phyloP scores from a whole-genome alignment of 805 yeast species.

The Cyberlindnera japonica region DNA sequence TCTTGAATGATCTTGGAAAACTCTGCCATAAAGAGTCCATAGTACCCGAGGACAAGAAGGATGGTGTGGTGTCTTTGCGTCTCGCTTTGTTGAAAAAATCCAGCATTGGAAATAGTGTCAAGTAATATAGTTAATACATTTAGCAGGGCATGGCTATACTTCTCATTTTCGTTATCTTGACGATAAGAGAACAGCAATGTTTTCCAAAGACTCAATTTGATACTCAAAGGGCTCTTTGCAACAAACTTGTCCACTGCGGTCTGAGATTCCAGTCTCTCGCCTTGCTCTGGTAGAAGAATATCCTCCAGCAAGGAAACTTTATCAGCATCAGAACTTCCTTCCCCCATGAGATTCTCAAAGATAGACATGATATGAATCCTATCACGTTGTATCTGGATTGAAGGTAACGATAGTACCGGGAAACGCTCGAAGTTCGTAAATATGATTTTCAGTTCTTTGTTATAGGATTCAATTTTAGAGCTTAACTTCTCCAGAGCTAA shows the following conservation, averaged over 20 bases:
- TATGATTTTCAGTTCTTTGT: constrained; percentile 28
- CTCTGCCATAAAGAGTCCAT: constrained; percentile 46
- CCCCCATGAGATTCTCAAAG: constrained; percentile 41
- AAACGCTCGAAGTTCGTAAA: constrained; percentile 60
- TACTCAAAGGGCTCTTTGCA: constrained; percentile 55
- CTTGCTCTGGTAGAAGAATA: constrained; percentile 32
- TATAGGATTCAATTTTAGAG: constrained; percentile 13
- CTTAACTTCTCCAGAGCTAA: constrained; percentile 26
- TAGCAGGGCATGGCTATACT: constrained; percentile 48
- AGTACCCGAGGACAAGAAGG: constrained; percentile 48
- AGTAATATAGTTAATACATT: constrained; percentile 45
- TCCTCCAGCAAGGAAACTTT: constrained; percentile 40
- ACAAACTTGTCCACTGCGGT: constrained; percentile 60
- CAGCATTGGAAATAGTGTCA: constrained; percentile 24
- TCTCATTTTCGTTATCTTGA: constrained; percentile 26
- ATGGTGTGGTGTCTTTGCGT: constrained; percentile 40
- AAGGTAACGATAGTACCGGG: constrained; percentile 47
- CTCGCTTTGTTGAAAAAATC: constrained; percentile 24
- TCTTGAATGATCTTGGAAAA: constrained; percentile 29
- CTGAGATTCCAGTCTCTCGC: constrained; percentile 31
- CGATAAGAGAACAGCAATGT: constrained; percentile 57
- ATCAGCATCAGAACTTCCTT: constrained; percentile 23
- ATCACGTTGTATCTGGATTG: constrained; percentile 59
- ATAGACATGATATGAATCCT: constrained; percentile 67
- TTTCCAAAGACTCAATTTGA: constrained; percentile 73